These are phyloP conservation scores for Coemansia reversa DNA, from an alignment of 192 early-diverging fungal species.

Conservation along the genomic window DNA sequence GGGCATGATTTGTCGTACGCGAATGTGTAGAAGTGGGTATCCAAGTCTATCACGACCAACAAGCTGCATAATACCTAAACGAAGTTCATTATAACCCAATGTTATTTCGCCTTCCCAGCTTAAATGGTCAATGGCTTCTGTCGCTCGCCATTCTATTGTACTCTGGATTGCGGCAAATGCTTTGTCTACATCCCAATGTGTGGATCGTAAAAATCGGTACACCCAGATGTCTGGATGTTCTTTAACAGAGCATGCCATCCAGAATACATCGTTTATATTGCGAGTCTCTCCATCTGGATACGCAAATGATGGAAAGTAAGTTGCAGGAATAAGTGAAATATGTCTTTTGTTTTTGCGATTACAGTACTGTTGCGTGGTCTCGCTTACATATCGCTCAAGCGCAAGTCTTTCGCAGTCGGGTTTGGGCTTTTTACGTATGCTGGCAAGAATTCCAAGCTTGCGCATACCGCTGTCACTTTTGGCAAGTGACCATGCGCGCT, in stretches of 20 bases:
- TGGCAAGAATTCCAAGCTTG: conserved; percentile 9
- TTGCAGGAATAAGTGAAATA: conserved; percentile 27
- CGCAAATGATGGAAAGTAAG: conserved; percentile 37
- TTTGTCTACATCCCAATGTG: conserved; percentile 38
- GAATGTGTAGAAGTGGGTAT: conserved; percentile 26
- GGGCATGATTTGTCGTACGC: conserved; percentile 36
- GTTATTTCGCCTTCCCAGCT: conserved; percentile 35
- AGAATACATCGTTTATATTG: conserved; percentile 34
- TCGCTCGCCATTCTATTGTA: conserved; percentile 33
- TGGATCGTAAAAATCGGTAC: conserved; percentile 23
- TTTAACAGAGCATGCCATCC: conserved; percentile 24
- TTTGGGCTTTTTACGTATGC: conserved; percentile 9
- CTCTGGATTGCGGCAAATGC: conserved; percentile 23
- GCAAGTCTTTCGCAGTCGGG: conserved; percentile 17
- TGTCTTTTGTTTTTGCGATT: conserved; percentile 23
- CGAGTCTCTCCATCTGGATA: conserved; percentile 26
- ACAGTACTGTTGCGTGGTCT: conserved; percentile 41
- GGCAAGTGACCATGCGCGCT: conserved; percentile 39
- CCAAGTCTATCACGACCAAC: conserved; percentile 34
- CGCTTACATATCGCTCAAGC: conserved; percentile 38
- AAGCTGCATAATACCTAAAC: conserved; percentile 26
- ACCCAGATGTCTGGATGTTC: conserved; percentile 47
- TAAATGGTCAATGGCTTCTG: conserved; percentile 31
- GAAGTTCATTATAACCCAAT: conserved; percentile 31
- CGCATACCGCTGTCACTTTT: conserved; percentile 29